phyloP scores from a whole-genome alignment of 495 filamentous ascomycete species.

The Achaetomiella virescens region DNA sequence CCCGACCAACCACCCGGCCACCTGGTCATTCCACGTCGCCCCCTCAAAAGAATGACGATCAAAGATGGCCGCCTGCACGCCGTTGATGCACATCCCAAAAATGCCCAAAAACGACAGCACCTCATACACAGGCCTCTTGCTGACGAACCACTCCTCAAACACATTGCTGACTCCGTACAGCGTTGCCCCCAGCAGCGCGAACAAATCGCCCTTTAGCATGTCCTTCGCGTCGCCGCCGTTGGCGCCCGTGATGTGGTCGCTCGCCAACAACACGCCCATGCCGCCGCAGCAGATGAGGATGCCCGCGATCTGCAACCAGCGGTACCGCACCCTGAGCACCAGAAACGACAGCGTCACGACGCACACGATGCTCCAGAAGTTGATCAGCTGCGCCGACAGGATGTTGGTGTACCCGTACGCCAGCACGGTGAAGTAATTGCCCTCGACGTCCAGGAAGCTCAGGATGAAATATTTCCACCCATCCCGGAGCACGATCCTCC shows the following conservation, averaged over 20 bases:
- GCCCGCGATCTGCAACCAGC: conserved; percentile 70
- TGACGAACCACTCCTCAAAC: conserved; percentile 88
- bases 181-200: conserved; percentile 79
- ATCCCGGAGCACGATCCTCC: conserved; percentile 54
- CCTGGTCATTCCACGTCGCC: conserved; percentile 61
- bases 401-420: conserved; percentile 91
- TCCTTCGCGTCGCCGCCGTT: conserved; percentile 58
- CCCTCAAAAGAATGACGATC: conserved; percentile 64
- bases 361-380: conserved; percentile 97
- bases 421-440: conserved; percentile 95
- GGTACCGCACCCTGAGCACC: conserved; percentile 82
- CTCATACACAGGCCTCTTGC: conserved; percentile 81
- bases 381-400: conserved; percentile 87
- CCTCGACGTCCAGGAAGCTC: conserved; percentile 87
- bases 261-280: conserved; percentile 81
- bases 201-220: conserved; percentile 86
- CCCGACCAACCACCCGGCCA: conserved; percentile 75
- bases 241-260: conserved; percentile 72
- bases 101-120: conserved; percentile 87
- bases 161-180: conserved; percentile 91
- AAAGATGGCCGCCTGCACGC: conserved; percentile 83
- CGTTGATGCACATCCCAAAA: conserved; percentile 87
- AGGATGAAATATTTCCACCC: conserved; percentile 96
- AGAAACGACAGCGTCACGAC: conserved; percentile 81
- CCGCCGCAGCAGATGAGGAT: conserved; percentile 90